Evolutionary conservation across 2,329 filamentous ascomycete species (phyloP), one percentile per base, ranked within the genome.

Genomic region (Talaromyces piceae): DNA sequence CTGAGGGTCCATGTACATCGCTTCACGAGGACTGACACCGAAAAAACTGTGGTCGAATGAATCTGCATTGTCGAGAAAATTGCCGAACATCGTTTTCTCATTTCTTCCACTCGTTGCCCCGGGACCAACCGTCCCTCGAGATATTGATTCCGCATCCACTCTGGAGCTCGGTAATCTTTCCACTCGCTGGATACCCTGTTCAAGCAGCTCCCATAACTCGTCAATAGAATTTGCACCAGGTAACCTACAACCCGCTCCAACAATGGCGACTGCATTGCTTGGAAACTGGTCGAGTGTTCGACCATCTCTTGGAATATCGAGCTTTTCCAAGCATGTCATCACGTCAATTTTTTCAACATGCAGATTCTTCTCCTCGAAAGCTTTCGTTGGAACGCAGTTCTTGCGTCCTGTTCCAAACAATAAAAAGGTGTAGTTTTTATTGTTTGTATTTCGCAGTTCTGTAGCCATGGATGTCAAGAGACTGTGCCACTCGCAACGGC

Each of bases 231-330:
- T 60, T 30, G 63, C 63, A 0, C 72, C 73, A 0, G 74, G 73
- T 20, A 76, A 70, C 0, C 74, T 64, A 26, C 74, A 74, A 1
- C 64, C 70, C 44, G 52, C 72, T 23, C 73, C 73, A 8, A 77
- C 60, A 12, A 77, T 63, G 22, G 73, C 74, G 22, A 76, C 73
- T 37, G 71, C 50, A 23, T 45, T 44, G 33, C 43, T 45, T 13
- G 50, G 50, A 16, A 47, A 52, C 18, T 47, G 43, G 33, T 51
- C 25, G 9, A 51, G 25, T 4, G 43, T 39, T 9, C 49, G 30
- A 5, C 49, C 43, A 9, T 51, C 49, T 31, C 49, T 45, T 6
- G 25, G 31, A 11, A 51, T 51, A 5, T 41, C 31, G 7, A 47
- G 43, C 8, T 30, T 37, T 20, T 47, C 43, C 12, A 51, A 43